Evolutionary conservation across 768 basidiomycete genomes (phyloP).

Genomic region (Crassisporium funariophilum): DNA sequence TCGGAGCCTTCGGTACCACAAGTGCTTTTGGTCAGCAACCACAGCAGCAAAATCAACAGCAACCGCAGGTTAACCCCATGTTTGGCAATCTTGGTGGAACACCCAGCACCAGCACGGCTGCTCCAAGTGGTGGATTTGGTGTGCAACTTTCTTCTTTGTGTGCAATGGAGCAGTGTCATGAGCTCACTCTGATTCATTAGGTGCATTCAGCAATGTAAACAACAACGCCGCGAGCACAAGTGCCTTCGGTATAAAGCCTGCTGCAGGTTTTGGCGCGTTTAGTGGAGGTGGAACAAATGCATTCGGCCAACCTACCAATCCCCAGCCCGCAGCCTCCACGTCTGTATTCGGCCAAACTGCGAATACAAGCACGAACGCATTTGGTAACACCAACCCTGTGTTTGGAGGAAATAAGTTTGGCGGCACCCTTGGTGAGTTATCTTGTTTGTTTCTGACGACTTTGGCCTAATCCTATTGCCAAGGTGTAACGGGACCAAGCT

Average conservation of each 20-base stretch:
- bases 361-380: conserved; percentile 32
- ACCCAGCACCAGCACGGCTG: conserved; percentile 31
- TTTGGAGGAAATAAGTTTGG: conserved; percentile 46
- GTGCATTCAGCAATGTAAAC: conserved; percentile 45
- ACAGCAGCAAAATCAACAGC: conserved; percentile 51
- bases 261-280: conserved; percentile 78
- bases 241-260: conserved; percentile 70
- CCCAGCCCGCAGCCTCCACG: conserved; percentile 22
- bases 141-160: conserved; percentile 25
- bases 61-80: conserved; percentile 74
- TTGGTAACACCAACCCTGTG: conserved; percentile 31
- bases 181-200: conserved; percentile 29
- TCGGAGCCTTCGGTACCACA: conserved; percentile 54
- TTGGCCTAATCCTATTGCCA: conserved; percentile 3
- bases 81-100: conserved; percentile 62
- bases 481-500: conserved; percentile 14
- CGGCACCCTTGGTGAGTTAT: conserved; percentile 18
- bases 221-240: conserved; percentile 40
- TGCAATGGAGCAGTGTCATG: conserved; percentile 11
- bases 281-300: conserved; percentile 49
- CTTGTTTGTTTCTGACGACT: not conserved
- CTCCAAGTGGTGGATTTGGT: conserved; percentile 52
- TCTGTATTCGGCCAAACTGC: conserved; percentile 45
- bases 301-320: conserved; percentile 42
- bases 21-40: conserved; percentile 59